phyloP scores from a whole-genome alignment of 2,329 filamentous ascomycete species.

The Colletotrichum nymphaeae region DNA sequence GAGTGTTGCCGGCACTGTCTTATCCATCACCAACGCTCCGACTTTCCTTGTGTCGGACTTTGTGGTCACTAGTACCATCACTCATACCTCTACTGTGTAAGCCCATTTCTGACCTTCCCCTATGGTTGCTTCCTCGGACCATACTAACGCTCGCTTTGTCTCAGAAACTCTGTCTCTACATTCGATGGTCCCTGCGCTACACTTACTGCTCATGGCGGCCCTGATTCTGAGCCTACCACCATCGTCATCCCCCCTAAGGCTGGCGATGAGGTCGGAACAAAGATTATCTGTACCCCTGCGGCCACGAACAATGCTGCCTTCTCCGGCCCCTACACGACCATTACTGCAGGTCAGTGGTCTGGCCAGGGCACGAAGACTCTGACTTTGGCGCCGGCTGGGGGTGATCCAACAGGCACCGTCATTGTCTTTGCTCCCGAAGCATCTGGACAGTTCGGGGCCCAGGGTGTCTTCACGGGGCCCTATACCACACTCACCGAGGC shows the following conservation, averaged over 20 bases:
- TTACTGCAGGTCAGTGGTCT: conserved; percentile 1
- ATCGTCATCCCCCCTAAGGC: background rate
- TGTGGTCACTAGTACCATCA: conserved; percentile 13
- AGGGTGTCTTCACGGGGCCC: background rate
- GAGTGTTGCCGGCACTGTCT: conserved; percentile 6
- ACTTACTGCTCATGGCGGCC: background rate
- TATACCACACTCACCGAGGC: background rate
- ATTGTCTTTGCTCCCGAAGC: background rate
- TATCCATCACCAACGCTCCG: conserved; percentile 18
- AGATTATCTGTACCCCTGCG: background rate
- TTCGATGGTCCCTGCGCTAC: background rate
- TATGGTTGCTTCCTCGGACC: background rate
- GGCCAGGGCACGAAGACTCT: background rate
- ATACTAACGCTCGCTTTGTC: background rate
- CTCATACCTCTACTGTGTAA: conserved; percentile 16
- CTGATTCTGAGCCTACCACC: background rate
- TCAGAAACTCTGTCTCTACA: background rate
- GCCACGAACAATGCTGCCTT: background rate
- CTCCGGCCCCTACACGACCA: background rate
- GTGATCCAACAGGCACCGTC: background rate
- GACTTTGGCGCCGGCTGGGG: background rate
- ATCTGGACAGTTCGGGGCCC: background rate
- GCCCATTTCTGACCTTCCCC: background rate
- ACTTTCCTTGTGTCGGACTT: conserved; percentile 16
- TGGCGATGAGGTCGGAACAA: background rate